Conservation (phyloP, 2,329 filamentous ascomycete genomes). For the Xylaria sp. region DNA sequence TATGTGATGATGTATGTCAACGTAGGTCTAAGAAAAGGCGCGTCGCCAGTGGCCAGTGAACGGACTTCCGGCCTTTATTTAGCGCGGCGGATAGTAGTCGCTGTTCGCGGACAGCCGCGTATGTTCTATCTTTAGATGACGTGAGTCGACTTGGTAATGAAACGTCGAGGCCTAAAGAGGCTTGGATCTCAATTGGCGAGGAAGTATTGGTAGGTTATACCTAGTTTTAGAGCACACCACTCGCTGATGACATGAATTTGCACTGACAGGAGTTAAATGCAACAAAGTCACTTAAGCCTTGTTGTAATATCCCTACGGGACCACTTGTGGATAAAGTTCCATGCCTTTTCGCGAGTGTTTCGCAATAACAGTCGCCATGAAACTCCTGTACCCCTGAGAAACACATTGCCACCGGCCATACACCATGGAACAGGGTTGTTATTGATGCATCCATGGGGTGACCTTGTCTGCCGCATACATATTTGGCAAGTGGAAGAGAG, state of each 20-base stretch:
- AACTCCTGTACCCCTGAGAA: not conserved
- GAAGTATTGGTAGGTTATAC: not conserved
- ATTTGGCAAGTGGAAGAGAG: not conserved
- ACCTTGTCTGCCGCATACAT: not conserved
- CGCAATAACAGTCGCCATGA: not conserved
- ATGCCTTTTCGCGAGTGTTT: not conserved
- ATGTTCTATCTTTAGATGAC: not conserved
- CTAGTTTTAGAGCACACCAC: too few relatives aligned
- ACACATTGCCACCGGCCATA: not conserved
- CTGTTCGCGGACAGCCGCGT: not conserved
- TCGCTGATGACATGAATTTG: not conserved
- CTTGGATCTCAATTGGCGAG: not conserved
- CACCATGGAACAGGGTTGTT: not conserved
- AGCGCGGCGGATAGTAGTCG: not conserved
- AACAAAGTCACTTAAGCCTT: not conserved
- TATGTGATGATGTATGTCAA: too few relatives aligned
- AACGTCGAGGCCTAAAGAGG: not conserved
- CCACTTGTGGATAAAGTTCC: not conserved
- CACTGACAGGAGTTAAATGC: not conserved
- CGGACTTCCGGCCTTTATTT: conserved; percentile 21
- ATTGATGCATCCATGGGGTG: not conserved
- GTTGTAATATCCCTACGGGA: not conserved
- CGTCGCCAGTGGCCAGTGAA: not conserved
- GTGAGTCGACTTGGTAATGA: not conserved
- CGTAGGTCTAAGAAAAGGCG: not conserved